A percentile compares a stretch with the other conserved stretches of the same genome.
phyloP scores from a whole-genome alignment of 768 basidiomycete species.

The Erythrobasidium yunnanense region DNA sequence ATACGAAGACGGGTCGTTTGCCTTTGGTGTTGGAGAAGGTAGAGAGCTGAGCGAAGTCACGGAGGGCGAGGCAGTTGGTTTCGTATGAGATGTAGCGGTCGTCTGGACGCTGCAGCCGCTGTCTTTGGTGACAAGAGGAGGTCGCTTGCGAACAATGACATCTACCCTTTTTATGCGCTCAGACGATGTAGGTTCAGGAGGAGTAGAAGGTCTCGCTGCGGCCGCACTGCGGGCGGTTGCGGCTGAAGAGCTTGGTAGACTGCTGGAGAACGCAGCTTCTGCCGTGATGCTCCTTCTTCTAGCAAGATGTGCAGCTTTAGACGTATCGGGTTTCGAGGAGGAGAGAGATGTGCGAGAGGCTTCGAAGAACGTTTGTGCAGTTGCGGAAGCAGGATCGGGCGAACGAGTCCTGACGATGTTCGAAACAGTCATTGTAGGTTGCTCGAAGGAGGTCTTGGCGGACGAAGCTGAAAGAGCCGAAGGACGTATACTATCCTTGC shows the following conservation, averaged over 20 bases:
- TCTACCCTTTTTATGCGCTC: too few species aligned
- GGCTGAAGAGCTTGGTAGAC: too few species aligned
- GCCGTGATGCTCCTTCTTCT: neutral
- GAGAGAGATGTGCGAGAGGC: neutral
- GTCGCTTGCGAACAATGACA: too few species aligned
- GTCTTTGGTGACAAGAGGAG: too few species aligned
- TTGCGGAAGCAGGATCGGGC: too few species aligned
- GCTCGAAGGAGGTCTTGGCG: neutral
- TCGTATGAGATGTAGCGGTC: too few species aligned
- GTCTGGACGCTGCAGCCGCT: too few species aligned
- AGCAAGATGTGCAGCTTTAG: neutral
- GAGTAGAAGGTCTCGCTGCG: neutral
- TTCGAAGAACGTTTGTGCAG: neutral
- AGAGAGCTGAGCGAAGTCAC: neutral
- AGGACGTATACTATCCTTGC: neutral
- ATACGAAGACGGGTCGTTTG: neutral
- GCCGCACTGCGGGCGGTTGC: too few species aligned
- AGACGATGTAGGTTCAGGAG: neutral
- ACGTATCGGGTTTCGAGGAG: too few species aligned
- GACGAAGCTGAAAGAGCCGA: neutral
- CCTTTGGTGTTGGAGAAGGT: neutral
- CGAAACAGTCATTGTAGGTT: too few species aligned
- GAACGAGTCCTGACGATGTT: too few species aligned
- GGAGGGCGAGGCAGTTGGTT: neutral
- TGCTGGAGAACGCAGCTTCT: neutral